Percentiles rank a stretch among this genome's conserved stretches.
These are phyloP conservation scores for Closterium sp. DNA, from an alignment of 139 green algal species.

Conservation along the genomic window DNA sequence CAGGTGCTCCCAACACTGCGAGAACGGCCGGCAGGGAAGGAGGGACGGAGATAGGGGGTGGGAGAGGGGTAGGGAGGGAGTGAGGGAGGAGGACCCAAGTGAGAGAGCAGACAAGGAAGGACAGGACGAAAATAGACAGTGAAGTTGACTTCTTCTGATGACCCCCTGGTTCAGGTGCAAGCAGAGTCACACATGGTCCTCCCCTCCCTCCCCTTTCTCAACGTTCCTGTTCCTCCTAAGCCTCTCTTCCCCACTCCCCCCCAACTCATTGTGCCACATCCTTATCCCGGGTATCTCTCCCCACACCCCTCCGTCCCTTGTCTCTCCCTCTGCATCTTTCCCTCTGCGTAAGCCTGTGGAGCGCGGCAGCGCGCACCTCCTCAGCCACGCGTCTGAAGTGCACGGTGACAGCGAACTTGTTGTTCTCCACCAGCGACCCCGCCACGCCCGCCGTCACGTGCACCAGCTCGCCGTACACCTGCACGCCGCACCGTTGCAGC, in stretches of 20 bases:
- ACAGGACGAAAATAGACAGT: background rate
- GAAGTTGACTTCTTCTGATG: background rate
- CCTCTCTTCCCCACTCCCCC: background rate
- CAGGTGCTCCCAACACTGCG: slow-evolving; percentile 42
- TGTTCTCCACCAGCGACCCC: slow-evolving; percentile 89
- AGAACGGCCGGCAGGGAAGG: background rate
- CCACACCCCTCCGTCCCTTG: no score
- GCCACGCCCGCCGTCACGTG: slow-evolving; percentile 66
- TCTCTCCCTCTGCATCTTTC: no score
- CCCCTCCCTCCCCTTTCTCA: background rate
- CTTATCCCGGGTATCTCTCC: no score
- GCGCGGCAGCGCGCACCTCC: slow-evolving; percentile 1
- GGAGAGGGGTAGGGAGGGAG: no score
- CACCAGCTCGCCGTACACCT: slow-evolving; percentile 61
- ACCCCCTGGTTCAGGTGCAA: background rate
- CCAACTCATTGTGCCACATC: no score
- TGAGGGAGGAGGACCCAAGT: no score
- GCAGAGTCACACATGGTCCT: background rate
- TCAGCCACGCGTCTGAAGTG: slow-evolving; percentile 84
- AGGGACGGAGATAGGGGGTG: no score
- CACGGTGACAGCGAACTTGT: slow-evolving; percentile 92
- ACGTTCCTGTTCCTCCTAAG: background rate
- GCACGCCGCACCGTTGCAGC: background rate
- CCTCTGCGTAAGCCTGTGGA: no score
- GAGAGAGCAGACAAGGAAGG: background rate